Conservation (phyloP, 2,329 filamentous ascomycete genomes). For the Arthrobotrys conoides region DNA sequence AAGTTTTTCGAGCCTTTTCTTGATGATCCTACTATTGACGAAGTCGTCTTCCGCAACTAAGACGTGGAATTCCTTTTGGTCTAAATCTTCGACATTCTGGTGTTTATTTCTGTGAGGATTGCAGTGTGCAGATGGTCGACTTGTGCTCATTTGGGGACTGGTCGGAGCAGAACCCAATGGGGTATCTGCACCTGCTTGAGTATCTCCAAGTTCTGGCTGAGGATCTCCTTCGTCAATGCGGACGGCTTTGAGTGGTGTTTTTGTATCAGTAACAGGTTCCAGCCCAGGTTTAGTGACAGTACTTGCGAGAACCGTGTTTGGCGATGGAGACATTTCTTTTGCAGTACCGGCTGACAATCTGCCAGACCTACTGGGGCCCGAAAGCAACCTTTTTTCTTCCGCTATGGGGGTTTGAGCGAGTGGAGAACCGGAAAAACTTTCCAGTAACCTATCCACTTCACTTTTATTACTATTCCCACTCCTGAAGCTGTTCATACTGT, state of each 20-base stretch:
- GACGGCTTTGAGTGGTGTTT: conserved; percentile 51
- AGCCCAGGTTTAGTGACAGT: conserved; percentile 35
- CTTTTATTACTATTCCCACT: conserved; percentile 72
- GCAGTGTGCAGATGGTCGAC: conserved; percentile 22
- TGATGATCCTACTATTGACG: conserved; percentile 85
- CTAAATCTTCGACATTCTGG: neutral
- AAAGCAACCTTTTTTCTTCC: conserved; percentile 48
- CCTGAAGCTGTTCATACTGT: conserved; percentile 70
- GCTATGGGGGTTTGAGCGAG: conserved; percentile 67
- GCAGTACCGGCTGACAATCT: conserved; percentile 25
- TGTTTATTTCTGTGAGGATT: conserved; percentile 24
- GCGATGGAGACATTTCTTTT: conserved; percentile 28
- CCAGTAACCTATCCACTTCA: conserved; percentile 79
- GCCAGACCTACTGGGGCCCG: conserved; percentile 22
- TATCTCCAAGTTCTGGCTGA: conserved; percentile 23
- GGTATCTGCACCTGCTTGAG: neutral
- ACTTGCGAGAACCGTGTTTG: conserved; percentile 32
- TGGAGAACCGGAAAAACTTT: conserved; percentile 77
- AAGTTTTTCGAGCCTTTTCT: conserved; percentile 82
- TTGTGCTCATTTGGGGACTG: neutral
- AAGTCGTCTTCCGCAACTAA: conserved; percentile 90
- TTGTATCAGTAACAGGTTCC: conserved; percentile 52
- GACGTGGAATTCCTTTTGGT: conserved; percentile 72
- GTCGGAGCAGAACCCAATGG: neutral
- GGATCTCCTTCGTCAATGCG: conserved; percentile 35